These are phyloP conservation scores for Coniochaeta ligniaria DNA, from an alignment of 2,329 filamentous ascomycete genomes.

Conservation along the genomic window DNA sequence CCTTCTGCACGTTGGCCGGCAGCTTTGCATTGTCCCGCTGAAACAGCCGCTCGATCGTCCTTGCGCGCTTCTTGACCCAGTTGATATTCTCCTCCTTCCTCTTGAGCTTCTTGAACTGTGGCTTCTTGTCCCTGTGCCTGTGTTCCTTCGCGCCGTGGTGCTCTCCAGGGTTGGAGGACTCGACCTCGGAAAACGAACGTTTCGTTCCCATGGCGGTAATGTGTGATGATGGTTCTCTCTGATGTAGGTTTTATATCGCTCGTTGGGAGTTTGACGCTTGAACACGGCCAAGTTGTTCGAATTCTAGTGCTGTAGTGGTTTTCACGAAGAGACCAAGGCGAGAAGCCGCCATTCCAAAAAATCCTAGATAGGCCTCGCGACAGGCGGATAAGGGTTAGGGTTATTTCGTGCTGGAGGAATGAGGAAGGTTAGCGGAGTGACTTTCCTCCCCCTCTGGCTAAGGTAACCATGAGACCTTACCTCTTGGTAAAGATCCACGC, in stretches of 20 bases:
- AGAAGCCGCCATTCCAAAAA: background rate
- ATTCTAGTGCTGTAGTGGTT: background rate
- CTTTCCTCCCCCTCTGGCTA: too few species aligned
- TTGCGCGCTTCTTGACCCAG: constrained; percentile 63
- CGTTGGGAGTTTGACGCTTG: background rate
- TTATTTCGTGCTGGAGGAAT: background rate
- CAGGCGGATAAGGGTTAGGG: constrained; percentile 11
- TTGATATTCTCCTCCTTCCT: constrained; percentile 43
- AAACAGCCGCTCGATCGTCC: constrained; percentile 62
- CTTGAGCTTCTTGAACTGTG: constrained; percentile 26
- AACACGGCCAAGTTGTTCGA: background rate
- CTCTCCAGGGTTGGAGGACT: constrained; percentile 7
- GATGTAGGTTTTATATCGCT: background rate
- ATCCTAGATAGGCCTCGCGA: background rate
- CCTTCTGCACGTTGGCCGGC: constrained; percentile 59
- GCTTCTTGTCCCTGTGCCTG: constrained; percentile 2
- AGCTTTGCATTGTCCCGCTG: constrained; percentile 49
- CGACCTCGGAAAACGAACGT: constrained; percentile 17
- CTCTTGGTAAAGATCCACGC: too few species aligned
- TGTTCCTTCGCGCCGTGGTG: constrained; percentile 5
- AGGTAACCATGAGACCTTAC: too few species aligned
- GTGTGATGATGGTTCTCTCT: background rate
- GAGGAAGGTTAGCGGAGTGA: too few species aligned
- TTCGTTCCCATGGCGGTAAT: constrained; percentile 19
- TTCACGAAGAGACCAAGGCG: too few species aligned